phyloP scores from a whole-genome alignment of 2,329 filamentous ascomycete genomes.

The Cercospora nicotianae region DNA sequence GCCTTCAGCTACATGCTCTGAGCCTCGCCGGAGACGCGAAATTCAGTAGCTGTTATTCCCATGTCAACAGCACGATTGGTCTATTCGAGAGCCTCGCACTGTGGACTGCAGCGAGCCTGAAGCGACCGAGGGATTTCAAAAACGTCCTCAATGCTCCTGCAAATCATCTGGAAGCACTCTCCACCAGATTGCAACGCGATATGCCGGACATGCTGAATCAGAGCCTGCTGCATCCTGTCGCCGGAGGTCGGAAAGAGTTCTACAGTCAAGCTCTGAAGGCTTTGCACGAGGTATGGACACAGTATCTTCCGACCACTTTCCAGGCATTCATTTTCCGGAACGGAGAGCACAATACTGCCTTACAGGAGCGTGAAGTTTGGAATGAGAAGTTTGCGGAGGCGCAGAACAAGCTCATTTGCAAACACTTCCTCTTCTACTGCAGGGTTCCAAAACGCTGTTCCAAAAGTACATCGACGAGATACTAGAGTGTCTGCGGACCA shows the following conservation, averaged over 20 bases:
- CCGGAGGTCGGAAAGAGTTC: background rate
- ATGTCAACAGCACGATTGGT: background rate
- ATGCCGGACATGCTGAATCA: no score
- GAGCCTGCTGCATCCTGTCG: no score
- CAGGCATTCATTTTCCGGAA: background rate
- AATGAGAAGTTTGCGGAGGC: background rate
- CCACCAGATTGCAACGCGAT: no score
- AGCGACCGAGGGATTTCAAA: background rate
- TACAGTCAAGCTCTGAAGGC: background rate
- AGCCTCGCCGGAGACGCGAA: background rate
- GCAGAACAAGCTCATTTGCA: background rate
- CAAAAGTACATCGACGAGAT: background rate
- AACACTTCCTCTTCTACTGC: no score
- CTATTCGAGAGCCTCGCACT: background rate
- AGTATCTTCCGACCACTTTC: background rate
- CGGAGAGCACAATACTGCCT: background rate
- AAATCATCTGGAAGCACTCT: background rate
- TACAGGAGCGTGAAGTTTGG: background rate
- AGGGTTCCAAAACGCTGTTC: background rate
- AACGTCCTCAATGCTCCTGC: background rate
- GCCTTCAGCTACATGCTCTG: background rate
- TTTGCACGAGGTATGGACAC: background rate
- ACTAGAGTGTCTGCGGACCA: background rate
- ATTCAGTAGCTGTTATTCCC: background rate
- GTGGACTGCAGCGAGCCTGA: background rate